Conservation (phyloP, 495 filamentous ascomycete species). For the Aspergillus sparsus region DNA sequence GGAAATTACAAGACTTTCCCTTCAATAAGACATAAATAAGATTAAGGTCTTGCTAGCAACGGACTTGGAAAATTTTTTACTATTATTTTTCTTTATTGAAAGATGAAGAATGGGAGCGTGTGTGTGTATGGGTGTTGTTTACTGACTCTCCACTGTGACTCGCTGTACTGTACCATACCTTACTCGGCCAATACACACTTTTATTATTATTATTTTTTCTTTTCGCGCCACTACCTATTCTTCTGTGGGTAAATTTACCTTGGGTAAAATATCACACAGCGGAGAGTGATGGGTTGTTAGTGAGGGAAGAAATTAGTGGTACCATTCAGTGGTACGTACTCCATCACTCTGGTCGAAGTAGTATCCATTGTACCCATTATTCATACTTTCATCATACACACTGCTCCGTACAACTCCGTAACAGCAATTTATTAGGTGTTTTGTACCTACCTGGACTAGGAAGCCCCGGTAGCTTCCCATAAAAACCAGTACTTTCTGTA, state of each 20-base stretch:
- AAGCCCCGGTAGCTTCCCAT: neutral
- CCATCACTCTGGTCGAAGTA: constrained; percentile 3
- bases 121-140: neutral
- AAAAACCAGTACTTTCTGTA: constrained; percentile 13
- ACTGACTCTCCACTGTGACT: constrained; percentile 4
- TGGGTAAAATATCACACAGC: constrained; percentile 16
- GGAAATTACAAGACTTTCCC: neutral
- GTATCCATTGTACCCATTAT: constrained; percentile 5
- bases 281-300: constrained; percentile 3
- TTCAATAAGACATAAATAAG: neutral
- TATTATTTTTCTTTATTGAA: too few relatives aligned
- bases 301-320: constrained; percentile 13
- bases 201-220: neutral
- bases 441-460: constrained; percentile 11
- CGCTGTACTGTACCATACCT: constrained; percentile 14
- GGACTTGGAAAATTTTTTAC: too few relatives aligned
- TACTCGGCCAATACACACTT: constrained; percentile 13
- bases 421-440: constrained; percentile 1
- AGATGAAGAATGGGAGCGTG: too few relatives aligned
- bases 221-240: constrained; percentile 10
- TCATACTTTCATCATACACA: constrained; percentile 22
- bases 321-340: constrained; percentile 19
- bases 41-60: too few relatives aligned
- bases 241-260: constrained; percentile 21
- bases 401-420: constrained; percentile 19